These are phyloP conservation scores for Lathyrus sativus DNA, from an alignment of 306 rosid genomes.

Conservation along the genomic window DNA sequence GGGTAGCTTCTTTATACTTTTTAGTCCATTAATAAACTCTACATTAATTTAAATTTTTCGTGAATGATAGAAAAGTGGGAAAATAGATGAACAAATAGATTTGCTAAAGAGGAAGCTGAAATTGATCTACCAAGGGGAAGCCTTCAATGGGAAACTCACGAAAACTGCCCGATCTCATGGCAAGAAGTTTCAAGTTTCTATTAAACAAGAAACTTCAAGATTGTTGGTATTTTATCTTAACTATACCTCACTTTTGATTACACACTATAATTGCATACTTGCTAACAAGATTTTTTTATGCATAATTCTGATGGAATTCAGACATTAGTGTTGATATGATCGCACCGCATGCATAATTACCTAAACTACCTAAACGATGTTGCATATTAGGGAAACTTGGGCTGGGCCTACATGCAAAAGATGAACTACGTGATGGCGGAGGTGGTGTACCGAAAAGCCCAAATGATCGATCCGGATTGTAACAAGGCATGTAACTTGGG, in stretches of 20 bases:
- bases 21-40: not conserved
- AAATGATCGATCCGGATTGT: conserved; percentile 79
- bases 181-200: conserved; percentile 85
- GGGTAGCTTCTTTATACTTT: not conserved
- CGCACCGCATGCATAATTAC: too few relatives aligned
- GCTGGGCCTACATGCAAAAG: conserved; percentile 98
- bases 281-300: not conserved
- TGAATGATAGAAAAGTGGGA: conserved; percentile 76
- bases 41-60: not conserved
- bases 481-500: conserved; percentile 95
- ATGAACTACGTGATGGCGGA: conserved; percentile 69
- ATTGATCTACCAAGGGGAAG: conserved; percentile 79
- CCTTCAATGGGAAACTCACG: conserved; percentile 88
- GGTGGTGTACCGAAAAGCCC: conserved; percentile 81
- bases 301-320: not conserved
- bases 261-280: not conserved
- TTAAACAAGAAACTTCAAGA: conserved; percentile 87
- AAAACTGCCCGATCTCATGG: conserved; percentile 96
- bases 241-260: not conserved
- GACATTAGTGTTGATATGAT: too few relatives aligned
- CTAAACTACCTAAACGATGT: not conserved
- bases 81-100: conserved; percentile 84
- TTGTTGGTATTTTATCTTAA: conserved; percentile 62
- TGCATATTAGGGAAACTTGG: conserved; percentile 80
- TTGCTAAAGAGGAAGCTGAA: conserved; percentile 75